Base-by-base conservation (phyloP, 441 rosid species). In the Croton setiger region DNA sequence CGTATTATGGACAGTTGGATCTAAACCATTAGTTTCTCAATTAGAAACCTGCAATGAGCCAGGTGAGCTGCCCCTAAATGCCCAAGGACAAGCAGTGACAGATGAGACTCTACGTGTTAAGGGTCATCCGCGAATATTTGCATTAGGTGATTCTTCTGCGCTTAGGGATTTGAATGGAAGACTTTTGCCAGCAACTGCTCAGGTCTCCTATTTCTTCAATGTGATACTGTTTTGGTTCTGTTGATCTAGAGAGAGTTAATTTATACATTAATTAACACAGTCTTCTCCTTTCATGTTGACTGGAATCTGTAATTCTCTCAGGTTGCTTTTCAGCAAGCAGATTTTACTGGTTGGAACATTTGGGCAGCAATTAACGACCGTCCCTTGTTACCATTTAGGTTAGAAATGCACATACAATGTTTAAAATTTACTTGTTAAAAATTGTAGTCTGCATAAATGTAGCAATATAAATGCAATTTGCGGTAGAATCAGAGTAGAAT, bases 291-390 rank as follows among this genome's bases (percentile, higher is more conserved):
- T 53, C 35, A 55, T 36, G 53, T 35, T 70, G 54, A 66, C 64
- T 62, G 45, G 63, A 69, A 58, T 68, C 70, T 21, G n/a, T 21
- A 21, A 51, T 67, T 71, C 49, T 31, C 72, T 61, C 87, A 93
- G 96, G 98, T 91, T 83, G 97, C 98, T 23, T 91, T 93, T 79
- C 97, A 91, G 80, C 97, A 91, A 81, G 98, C 98, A 35, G 97
- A 93, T 77, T 89, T 91, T 80, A 72, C 93, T 68, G 97, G 96
- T 76, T 93, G 97, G 96, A 93, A 93, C 82, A 75, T 93, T 31
- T 93, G 98, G 98, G 97, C 97, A 66, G 97, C 96, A 67, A 89
- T 91, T 56, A 93, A 93, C 78, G 73, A 74, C 76, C 89, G 96
- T 39, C 98, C 96, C 23, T 76, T 91, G 76, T 80, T 93, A 72